Evolutionary conservation across 352 stramenopile species (phyloP).

Genomic region (Globisporangium middletonii): DNA sequence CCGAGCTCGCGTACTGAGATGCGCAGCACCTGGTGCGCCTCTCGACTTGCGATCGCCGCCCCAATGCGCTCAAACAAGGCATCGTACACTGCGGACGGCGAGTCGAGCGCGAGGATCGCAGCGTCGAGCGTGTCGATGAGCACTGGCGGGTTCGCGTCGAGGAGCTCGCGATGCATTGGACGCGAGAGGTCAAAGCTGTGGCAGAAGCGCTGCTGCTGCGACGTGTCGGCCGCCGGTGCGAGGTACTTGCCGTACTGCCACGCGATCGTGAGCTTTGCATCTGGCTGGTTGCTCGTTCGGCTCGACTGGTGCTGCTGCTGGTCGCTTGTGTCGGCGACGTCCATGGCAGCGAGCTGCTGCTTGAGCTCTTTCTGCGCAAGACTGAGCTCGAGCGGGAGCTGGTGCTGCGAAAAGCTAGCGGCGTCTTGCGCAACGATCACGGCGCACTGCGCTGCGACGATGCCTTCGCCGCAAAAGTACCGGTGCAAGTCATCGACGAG

Average conservation of each 20-base stretch:
- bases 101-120: not conserved
- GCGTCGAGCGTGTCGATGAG: constrained; percentile 18
- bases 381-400: constrained; percentile 61
- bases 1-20: constrained; percentile 39
- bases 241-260: constrained; percentile 77
- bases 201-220: constrained; percentile 41
- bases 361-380: constrained; percentile 62
- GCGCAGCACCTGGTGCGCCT: constrained; percentile 26
- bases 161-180: constrained; percentile 43
- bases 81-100: constrained; percentile 19
- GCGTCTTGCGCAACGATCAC: constrained; percentile 35
- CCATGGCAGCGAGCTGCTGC: constrained; percentile 27
- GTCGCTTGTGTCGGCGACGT: not conserved
- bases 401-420: constrained; percentile 23
- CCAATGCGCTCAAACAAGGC: constrained; percentile 22
- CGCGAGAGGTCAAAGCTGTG: constrained; percentile 71
- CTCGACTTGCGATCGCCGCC: constrained; percentile 8
- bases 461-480: constrained; percentile 58
- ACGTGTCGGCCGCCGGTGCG: constrained; percentile 1
- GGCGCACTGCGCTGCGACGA: constrained; percentile 36
- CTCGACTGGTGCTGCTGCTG: not conserved
- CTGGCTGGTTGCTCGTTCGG: not conserved
- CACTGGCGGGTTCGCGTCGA: constrained; percentile 32
- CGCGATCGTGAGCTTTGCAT: constrained; percentile 44
- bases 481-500: constrained; percentile 50